These are phyloP conservation scores for Fusarium sacchari DNA, from an alignment of 2,329 filamentous ascomycete genomes.

Conservation along the genomic window DNA sequence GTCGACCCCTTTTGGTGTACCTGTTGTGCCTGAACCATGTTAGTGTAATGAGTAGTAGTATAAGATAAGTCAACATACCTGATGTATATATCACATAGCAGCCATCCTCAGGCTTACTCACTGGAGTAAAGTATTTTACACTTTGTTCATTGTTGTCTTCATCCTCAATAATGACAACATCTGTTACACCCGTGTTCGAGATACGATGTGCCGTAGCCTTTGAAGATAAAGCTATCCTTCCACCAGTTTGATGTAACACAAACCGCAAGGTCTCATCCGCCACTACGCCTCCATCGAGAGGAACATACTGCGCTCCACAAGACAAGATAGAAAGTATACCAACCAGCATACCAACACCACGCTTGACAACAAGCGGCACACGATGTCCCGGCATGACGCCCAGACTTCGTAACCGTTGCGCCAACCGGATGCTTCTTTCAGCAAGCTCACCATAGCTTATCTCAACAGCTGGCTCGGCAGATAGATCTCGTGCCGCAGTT, in stretches of 20 bases:
- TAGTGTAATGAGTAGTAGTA: not conserved
- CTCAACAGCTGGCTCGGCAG: constrained; percentile 40
- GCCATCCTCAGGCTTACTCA: constrained; percentile 44
- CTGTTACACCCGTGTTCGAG: constrained; percentile 28
- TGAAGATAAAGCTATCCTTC: constrained; percentile 58
- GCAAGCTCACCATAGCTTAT: constrained; percentile 60
- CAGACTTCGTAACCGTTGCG: constrained; percentile 49
- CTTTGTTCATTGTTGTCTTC: not conserved
- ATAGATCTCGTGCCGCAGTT: constrained; percentile 52
- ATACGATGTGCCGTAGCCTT: constrained; percentile 46
- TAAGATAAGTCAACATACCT: constrained; percentile 43
- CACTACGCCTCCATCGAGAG: constrained; percentile 65
- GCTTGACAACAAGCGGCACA: constrained; percentile 64
- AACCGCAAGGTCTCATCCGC: constrained; percentile 59
- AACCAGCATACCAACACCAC: constrained; percentile 66
- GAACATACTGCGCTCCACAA: constrained; percentile 67
- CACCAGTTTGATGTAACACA: constrained; percentile 59
- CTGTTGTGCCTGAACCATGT: constrained; percentile 57
- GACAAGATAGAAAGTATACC: constrained; percentile 65
- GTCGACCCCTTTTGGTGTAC: constrained; percentile 68
- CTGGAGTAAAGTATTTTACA: not conserved
- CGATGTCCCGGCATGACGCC: constrained; percentile 59
- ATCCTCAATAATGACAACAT: constrained; percentile 46
- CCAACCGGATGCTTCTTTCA: constrained; percentile 47
- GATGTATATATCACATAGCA: constrained; percentile 67